These are phyloP conservation scores for Earliella scabrosa DNA, from an alignment of 1,284 basidiomycete species.

Conservation along the genomic window DNA sequence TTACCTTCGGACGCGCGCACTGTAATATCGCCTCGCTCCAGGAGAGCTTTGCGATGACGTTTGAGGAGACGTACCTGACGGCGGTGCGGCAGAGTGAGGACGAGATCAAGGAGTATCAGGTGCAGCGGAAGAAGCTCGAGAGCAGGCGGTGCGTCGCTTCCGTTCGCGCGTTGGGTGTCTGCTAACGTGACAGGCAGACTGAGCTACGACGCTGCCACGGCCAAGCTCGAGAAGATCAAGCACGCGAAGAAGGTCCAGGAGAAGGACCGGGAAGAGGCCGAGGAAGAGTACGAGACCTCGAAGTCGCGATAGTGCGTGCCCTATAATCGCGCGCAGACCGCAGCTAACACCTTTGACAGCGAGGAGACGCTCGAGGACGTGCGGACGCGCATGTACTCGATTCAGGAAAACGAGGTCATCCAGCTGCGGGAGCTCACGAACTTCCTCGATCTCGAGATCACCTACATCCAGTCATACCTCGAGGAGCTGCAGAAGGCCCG, in stretches of 20 bases:
- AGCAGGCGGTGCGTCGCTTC: slow-evolving; percentile 64
- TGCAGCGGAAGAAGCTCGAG: slow-evolving; percentile 78
- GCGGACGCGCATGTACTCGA: slow-evolving; percentile 70
- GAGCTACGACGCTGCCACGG: slow-evolving; percentile 75
- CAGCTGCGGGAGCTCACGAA: slow-evolving; percentile 71
- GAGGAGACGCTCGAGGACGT: slow-evolving; percentile 85
- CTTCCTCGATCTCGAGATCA: slow-evolving; percentile 74
- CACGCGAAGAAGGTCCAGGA: slow-evolving; percentile 69
- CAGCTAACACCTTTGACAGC: slow-evolving; percentile 40
- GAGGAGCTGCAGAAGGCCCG: slow-evolving; percentile 73
- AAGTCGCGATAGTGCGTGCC: slow-evolving; percentile 73
- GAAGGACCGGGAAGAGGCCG: slow-evolving; percentile 72
- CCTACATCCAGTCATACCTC: slow-evolving; percentile 73
- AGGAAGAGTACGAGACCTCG: slow-evolving; percentile 76
- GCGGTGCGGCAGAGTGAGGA: slow-evolving; percentile 65
- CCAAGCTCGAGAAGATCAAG: slow-evolving; percentile 69
- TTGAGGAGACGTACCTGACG: slow-evolving; percentile 72
- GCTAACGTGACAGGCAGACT: slow-evolving; percentile 46
- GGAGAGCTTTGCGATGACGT: slow-evolving; percentile 73
- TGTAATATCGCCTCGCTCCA: slow-evolving; percentile 83
- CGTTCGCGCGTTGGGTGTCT: background rate
- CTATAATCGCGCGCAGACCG: background rate
- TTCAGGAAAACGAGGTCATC: slow-evolving; percentile 77
- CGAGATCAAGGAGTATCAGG: slow-evolving; percentile 75
- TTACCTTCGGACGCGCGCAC: slow-evolving; percentile 78